Percentiles rank a stretch among this genome's conserved stretches.
Evolutionary conservation across 2,329 filamentous ascomycete species (phyloP).

Genomic region (Calonectria henricotiae): DNA sequence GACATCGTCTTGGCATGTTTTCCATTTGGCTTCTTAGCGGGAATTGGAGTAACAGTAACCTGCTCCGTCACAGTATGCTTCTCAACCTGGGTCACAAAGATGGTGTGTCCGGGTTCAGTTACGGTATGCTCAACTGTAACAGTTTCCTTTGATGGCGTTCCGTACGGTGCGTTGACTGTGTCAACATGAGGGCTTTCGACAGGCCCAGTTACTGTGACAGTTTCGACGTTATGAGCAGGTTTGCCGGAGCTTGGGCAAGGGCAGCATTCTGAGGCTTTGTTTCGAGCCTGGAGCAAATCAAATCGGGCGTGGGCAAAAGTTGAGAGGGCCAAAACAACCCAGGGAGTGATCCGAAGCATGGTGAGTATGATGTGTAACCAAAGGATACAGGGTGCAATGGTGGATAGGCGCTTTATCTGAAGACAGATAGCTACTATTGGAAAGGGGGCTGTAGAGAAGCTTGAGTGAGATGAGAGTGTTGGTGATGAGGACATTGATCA

Average conservation of each 20-base stretch:
- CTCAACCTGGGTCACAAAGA: constrained; percentile 49
- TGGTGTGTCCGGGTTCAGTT: constrained; percentile 47
- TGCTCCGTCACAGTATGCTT: constrained; percentile 48
- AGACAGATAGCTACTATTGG: neutral
- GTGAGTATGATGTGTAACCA: neutral
- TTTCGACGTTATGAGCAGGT: constrained; percentile 37
- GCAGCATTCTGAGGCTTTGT: constrained; percentile 51
- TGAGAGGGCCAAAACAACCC: constrained; percentile 51
- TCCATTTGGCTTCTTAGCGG: neutral
- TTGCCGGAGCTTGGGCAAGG: constrained; percentile 50
- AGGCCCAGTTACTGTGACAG: constrained; percentile 53
- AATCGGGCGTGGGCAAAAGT: constrained; percentile 52
- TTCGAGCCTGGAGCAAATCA: constrained; percentile 43
- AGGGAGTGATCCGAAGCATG: constrained; percentile 52
- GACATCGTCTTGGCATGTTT: constrained; percentile 14
- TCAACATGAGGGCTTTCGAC: constrained; percentile 40
- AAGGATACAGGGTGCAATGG: neutral
- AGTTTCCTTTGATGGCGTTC: constrained; percentile 48
- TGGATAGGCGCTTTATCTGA: constrained; percentile 3
- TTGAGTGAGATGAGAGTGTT: constrained; percentile 24
- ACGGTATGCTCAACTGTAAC: constrained; percentile 49
- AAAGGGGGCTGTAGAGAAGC: neutral
- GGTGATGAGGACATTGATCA: constrained; percentile 31
- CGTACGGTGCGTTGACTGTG: constrained; percentile 42
- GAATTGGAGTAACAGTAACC: constrained; percentile 38